Base-by-base conservation (phyloP, 108 stramenopile genomes). In the Nannochloropsis salina region DNA sequence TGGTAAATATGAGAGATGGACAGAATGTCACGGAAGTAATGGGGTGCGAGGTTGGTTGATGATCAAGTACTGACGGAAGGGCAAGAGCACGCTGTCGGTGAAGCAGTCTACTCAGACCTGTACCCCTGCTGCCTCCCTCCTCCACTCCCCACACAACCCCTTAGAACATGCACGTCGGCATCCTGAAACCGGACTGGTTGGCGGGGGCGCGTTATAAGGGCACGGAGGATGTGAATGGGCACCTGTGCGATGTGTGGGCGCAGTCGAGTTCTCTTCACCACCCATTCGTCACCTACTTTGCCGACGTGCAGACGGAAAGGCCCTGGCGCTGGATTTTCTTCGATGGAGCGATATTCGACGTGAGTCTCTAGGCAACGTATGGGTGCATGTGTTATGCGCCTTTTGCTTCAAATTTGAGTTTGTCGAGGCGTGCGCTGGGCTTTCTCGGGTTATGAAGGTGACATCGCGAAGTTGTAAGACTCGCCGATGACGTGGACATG, bases 181-280 rank as follows among this genome's bases (percentile, higher is more conserved):
- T 89, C 21, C 44, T 89, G 47, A 81, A 43, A 41, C 89, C 89
- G 15, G 83, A 86, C 44, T 89, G 89, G 89, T 82, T 89, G 41
- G 2, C 11, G 18, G 89, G 83, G 11, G 89, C 89, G 11, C 80
- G 82, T 0, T 89, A 85, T 45, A 83, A 86, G 41, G 89, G 89
- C 6, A 81, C 45, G 82, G 86, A 89, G 45, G 43, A 45, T 8
- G 40, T 51, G 81, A 82, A 85, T 42, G 81, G 86, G 41, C 86
- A 85, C 89, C 43, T 80, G 86, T 89, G 87, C 81, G 21, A 84
- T 80, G 83, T 80, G 42, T 88, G 87, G 87, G 83, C 83, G 44
- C 83, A 88, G 51, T 83, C 83, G 21, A 44, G 44, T 31, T 41
- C 42, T 9, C 11, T 22, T 8, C 44, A 44, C 22, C 83, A 41